Conservation (phyloP, 352 stramenopile genomes). For the Phytopythium mirpurense region DNA sequence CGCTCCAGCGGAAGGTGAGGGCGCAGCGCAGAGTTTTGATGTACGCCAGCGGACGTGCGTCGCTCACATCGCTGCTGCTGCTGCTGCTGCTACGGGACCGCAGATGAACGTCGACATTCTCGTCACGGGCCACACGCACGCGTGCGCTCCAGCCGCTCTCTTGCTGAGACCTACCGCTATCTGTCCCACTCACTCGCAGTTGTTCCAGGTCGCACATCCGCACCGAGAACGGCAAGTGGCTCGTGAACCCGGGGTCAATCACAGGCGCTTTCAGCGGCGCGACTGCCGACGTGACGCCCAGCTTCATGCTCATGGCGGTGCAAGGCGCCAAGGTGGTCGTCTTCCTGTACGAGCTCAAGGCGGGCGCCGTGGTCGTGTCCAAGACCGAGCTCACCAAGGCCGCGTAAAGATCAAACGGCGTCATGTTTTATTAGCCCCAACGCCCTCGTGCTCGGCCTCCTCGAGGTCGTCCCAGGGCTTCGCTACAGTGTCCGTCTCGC, state of each 20-base stretch:
- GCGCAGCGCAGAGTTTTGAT: background rate
- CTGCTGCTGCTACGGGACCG: background rate
- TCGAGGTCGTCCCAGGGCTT: slow-evolving; percentile 12
- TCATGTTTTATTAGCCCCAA: slow-evolving; percentile 6
- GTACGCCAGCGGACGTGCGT: too few relatives aligned
- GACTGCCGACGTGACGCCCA: slow-evolving; percentile 81
- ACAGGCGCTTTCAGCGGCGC: slow-evolving; percentile 93
- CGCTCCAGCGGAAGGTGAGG: slow-evolving; percentile 86
- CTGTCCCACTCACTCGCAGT: background rate
- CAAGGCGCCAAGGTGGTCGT: slow-evolving; percentile 95
- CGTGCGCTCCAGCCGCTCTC: slow-evolving; percentile 38
- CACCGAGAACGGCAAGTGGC: slow-evolving; percentile 93
- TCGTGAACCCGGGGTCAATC: slow-evolving; percentile 97
- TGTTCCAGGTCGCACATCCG: slow-evolving; percentile 78
- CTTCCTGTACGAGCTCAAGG: slow-evolving; percentile 95
- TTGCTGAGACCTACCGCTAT: background rate
- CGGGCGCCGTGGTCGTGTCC: slow-evolving; percentile 80
- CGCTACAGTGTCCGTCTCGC: slow-evolving; percentile 10
- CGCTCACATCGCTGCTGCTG: background rate
- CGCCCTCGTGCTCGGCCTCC: background rate
- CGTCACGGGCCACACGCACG: slow-evolving; percentile 93
- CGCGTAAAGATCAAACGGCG: slow-evolving; percentile 6
- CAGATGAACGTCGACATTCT: slow-evolving; percentile 98
- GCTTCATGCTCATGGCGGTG: slow-evolving; percentile 98
- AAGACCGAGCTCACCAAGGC: slow-evolving; percentile 85